Evolutionary conservation across 2,329 filamentous ascomycete genomes (phyloP).

Genomic region (Paraphoma chrysanthemicola): DNA sequence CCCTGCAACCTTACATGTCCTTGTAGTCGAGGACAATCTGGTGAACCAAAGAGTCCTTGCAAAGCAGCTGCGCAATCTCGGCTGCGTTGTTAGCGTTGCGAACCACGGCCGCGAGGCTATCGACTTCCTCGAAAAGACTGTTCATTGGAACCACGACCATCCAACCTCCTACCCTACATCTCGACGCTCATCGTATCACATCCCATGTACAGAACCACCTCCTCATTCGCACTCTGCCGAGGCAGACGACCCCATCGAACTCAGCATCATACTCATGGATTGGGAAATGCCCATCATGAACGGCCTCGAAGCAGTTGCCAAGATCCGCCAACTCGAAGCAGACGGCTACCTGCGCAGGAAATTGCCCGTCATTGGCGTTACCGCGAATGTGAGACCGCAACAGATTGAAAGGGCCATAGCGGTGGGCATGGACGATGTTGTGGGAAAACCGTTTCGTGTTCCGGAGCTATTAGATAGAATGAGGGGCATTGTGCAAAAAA

Average conservation of each 20-base stretch:
- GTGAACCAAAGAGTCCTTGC: conserved; percentile 52
- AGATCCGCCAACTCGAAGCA: conserved; percentile 35
- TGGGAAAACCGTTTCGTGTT: conserved; percentile 74
- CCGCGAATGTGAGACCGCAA: conserved; percentile 43
- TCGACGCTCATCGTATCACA: conserved; percentile 37
- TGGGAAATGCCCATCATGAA: conserved; percentile 46
- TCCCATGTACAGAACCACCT: conserved; percentile 8
- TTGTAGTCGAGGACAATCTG: conserved; percentile 49
- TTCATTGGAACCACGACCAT: conserved; percentile 25
- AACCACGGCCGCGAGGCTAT: conserved; percentile 49
- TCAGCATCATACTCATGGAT: conserved; percentile 40
- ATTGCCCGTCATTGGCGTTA: conserved; percentile 43
- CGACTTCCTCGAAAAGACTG: conserved; percentile 39
- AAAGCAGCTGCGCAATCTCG: conserved; percentile 47
- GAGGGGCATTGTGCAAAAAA: conserved; percentile 15
- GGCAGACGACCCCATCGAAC: conserved; percentile 9
- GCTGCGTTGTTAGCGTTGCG: conserved; percentile 47
- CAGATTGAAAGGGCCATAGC: conserved; percentile 36
- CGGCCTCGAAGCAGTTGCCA: conserved; percentile 32
- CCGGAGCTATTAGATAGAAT: conserved; percentile 32
- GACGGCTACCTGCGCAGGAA: conserved; percentile 23
- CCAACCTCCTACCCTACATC: conserved; percentile 54
- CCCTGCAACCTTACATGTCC: conserved; percentile 27
- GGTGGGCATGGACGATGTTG: conserved; percentile 59
- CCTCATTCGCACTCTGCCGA: neutral